Evolutionary conservation across 2,329 filamentous ascomycete species (phyloP).

Genomic region (Zalaria obscura): DNA sequence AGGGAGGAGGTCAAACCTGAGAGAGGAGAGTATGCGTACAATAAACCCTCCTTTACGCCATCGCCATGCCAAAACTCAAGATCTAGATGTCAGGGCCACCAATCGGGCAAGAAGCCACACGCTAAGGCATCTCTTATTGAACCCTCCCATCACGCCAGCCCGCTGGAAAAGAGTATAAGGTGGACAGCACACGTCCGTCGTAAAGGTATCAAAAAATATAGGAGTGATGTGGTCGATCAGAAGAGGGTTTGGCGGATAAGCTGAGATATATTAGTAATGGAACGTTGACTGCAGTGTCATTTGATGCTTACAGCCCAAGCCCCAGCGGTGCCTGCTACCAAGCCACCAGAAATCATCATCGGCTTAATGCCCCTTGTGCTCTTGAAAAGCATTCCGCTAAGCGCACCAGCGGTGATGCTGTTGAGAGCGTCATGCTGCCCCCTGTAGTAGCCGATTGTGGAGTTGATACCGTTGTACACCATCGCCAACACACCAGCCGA

Average conservation of each 20-base stretch:
- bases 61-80: background rate
- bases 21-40: background rate
- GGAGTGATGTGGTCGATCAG: background rate
- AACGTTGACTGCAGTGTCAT: background rate
- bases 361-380: conserved; percentile 79
- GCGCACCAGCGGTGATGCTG: conserved; percentile 66
- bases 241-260: background rate
- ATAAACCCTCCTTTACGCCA: background rate
- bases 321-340: conserved; percentile 75
- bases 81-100: background rate
- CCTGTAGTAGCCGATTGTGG: conserved; percentile 60
- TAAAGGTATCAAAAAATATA: too few relatives aligned
- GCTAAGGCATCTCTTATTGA: background rate
- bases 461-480: conserved; percentile 90
- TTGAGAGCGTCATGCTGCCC: conserved; percentile 86
- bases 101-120: background rate
- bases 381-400: conserved; percentile 94
- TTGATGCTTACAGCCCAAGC: conserved; percentile 68
- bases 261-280: background rate
- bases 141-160: background rate
- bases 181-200: too few relatives aligned
- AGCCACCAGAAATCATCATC: conserved; percentile 86
- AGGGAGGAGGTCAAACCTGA: background rate
- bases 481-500: conserved; percentile 91
- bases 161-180: background rate